Evolutionary conservation across 306 rosid genomes (phyloP).

Genomic region (Geum urbanum): DNA sequence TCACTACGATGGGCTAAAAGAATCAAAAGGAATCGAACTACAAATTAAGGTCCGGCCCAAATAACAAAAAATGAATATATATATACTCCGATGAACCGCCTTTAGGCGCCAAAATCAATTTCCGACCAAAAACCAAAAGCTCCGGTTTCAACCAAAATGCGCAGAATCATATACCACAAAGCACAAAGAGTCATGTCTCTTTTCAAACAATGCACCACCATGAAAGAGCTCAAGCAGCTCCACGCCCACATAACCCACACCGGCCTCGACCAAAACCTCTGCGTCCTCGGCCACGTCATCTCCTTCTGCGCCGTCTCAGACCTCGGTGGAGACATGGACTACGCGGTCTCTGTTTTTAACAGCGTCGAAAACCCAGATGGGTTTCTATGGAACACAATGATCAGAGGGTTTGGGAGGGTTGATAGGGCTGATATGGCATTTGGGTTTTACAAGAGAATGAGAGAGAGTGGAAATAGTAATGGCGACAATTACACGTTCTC

Average conservation of each 20-base stretch:
- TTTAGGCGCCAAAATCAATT: not conserved
- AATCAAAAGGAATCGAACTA: too few species aligned
- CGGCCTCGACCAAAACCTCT: conserved; percentile 46
- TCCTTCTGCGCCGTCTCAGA: conserved; percentile 43
- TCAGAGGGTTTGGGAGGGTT: conserved; percentile 61
- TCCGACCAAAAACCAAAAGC: not conserved
- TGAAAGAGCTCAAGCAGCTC: conserved; percentile 41
- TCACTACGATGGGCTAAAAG: too few species aligned
- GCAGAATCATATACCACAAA: conserved; percentile 25
- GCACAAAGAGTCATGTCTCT: conserved; percentile 41
- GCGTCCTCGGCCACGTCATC: conserved; percentile 52
- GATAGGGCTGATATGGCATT: conserved; percentile 37
- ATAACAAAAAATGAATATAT: too few species aligned
- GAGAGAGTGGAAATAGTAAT: conserved; percentile 1
- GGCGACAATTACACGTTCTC: conserved; percentile 64
- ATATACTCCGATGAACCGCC: not conserved
- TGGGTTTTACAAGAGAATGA: conserved; percentile 50
- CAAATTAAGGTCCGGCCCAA: not conserved
- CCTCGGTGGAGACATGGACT: conserved; percentile 43
- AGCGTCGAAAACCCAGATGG: conserved; percentile 49
- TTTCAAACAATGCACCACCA: conserved; percentile 49
- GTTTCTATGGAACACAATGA: conserved; percentile 68
- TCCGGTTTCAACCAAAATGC: not conserved
- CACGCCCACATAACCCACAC: conserved; percentile 43
- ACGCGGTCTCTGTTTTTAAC: conserved; percentile 48